These are phyloP conservation scores for Citrus sp. DNA, from an alignment of 345 rosid species.

Conservation along the genomic window DNA sequence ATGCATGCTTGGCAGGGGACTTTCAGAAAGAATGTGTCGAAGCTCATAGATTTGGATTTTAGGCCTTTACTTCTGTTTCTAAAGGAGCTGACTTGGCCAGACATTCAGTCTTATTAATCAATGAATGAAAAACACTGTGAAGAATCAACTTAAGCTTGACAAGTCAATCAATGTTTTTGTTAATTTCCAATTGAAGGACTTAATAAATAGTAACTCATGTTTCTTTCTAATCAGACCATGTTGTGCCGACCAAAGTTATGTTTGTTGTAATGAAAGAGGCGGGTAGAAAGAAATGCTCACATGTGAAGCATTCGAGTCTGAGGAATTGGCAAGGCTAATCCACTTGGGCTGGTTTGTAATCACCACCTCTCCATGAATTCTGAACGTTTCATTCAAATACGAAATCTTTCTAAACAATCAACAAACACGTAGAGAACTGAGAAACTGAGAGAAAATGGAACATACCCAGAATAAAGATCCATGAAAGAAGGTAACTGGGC, in stretches of 20 bases:
- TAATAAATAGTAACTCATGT: not conserved
- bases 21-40: not conserved
- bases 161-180: not conserved
- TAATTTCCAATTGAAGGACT: not conserved
- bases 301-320: slow-evolving; percentile 29
- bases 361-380: slow-evolving; percentile 83
- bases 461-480: slow-evolving; percentile 80
- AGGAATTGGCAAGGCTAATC: slow-evolving; percentile 29
- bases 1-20: no score
- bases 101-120: not conserved
- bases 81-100: not conserved
- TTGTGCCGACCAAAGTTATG: not conserved
- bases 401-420: not conserved
- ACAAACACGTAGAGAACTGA: not conserved
- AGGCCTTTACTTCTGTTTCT: not conserved
- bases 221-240: not conserved
- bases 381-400: slow-evolving; percentile 21
- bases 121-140: not conserved
- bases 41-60: not conserved
- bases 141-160: not conserved
- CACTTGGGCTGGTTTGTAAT: slow-evolving; percentile 56
- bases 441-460: not conserved
- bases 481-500: slow-evolving; percentile 50
- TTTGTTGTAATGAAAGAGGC: not conserved
- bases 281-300: slow-evolving; percentile 28